phyloP scores from a whole-genome alignment of 1,284 basidiomycete species.

The Malassezia furfur region DNA sequence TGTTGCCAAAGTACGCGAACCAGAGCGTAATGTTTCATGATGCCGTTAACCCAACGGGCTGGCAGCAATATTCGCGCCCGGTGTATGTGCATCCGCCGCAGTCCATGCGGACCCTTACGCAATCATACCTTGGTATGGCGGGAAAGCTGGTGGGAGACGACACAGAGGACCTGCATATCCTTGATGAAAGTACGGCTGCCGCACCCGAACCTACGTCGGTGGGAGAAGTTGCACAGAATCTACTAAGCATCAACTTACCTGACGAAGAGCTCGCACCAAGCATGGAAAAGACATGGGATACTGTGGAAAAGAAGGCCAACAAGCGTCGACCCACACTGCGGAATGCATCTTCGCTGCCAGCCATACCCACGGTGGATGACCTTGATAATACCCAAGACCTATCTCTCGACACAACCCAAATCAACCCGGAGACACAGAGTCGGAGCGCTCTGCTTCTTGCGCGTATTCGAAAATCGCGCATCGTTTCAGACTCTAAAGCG shows the following conservation, averaged over 20 bases:
- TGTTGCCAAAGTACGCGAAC: not conserved
- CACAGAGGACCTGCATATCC: not conserved
- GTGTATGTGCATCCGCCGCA: constrained; percentile 6
- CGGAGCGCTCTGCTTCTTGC: not conserved
- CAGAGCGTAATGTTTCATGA: constrained; percentile 12
- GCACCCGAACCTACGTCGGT: not conserved
- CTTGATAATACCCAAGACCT: not conserved
- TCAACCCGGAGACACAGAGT: not conserved
- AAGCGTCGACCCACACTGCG: not conserved
- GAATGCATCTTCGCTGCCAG: not conserved
- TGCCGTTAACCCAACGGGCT: not conserved
- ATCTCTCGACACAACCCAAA: not conserved
- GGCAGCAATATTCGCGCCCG: not conserved
- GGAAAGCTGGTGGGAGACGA: not conserved
- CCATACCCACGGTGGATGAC: not conserved
- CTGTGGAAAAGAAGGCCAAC: not conserved
- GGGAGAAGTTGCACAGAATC: not conserved
- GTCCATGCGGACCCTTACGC: constrained; percentile 10
- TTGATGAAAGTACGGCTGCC: not conserved
- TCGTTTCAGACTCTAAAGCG: not conserved
- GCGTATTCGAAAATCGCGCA: not conserved
- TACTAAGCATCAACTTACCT: not conserved
- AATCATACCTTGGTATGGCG: constrained; percentile 1
- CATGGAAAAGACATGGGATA: not conserved
- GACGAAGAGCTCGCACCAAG: not conserved